Conservation (phyloP, 768 basidiomycete species). For the Austroboletus eburneus region DNA sequence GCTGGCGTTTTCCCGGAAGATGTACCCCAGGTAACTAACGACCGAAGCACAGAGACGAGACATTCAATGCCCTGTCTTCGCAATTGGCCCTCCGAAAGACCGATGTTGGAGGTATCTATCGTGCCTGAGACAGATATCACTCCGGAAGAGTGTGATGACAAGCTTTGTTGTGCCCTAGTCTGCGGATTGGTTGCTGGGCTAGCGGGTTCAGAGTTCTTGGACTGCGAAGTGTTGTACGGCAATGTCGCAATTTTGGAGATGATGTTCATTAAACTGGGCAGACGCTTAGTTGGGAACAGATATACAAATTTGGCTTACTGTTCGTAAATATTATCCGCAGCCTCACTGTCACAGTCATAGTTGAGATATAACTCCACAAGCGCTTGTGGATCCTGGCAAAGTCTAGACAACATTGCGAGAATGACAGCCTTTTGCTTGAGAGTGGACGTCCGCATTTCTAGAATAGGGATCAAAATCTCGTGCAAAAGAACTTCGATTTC, state of each 20-base stretch:
- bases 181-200: slow-evolving; percentile 58
- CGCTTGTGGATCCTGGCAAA: slow-evolving; percentile 96
- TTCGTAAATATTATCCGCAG: slow-evolving; percentile 96
- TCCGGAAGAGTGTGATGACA: slow-evolving; percentile 55
- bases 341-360: slow-evolving; percentile 96
- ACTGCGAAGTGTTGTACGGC: slow-evolving; percentile 43
- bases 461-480: slow-evolving; percentile 96
- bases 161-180: slow-evolving; percentile 30
- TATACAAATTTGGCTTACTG: slow-evolving; percentile 48
- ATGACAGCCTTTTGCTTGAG: slow-evolving; percentile 93
- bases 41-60: slow-evolving; percentile 81
- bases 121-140: slow-evolving; percentile 62
- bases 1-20: slow-evolving; percentile 36
- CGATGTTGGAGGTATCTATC: slow-evolving; percentile 63
- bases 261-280: slow-evolving; percentile 81
- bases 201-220: slow-evolving; percentile 51
- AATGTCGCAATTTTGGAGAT: slow-evolving; percentile 85
- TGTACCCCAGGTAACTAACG: slow-evolving; percentile 88
- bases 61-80: slow-evolving; percentile 94
- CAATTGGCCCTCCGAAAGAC: slow-evolving; percentile 78
- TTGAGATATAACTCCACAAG: slow-evolving; percentile 98
- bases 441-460: slow-evolving; percentile 97
- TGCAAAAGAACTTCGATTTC: slow-evolving; percentile 98
- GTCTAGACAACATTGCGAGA: slow-evolving; percentile 77
- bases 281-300: slow-evolving; percentile 4